Evolutionary conservation across 108 stramenopile genomes (phyloP), one percentile per base, ranked within the genome.

Genomic region (Nitzschia inconspicua): DNA sequence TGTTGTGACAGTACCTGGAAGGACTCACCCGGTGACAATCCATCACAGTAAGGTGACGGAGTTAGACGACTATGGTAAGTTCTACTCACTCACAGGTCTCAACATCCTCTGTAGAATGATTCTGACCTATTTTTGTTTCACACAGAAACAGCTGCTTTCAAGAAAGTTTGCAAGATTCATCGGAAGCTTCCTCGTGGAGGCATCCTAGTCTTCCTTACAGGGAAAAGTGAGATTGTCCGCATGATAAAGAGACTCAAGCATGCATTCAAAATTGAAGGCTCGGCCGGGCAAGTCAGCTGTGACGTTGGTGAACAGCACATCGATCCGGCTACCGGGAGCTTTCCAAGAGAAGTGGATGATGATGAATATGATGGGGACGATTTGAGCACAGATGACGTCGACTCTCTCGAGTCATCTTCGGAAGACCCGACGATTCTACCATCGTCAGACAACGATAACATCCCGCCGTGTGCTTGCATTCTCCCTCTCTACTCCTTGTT

Each of bases 191-290:
- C 96, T 0, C 71, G 64, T 8, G 96, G 96, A 24, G 97, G 93
- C 2, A 87, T 98, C 48, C 86, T 99, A n/a, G 91, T 98, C 0
- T 99, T 99, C 60, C 68, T 99, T 14, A 98, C 98, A 5, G 98
- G 98, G 26, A 93, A 95, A 55, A 72, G 84, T 39, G 98, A 99
- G 73, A 96, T 99, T 43, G 53, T 93, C 47, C 72, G 86, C 31
- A 84, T 90, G 75, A 86, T 91, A 4, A 87, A 82, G 52, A 47
- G 82, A 46, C 76, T 94, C 7, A 60, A 62, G 66, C 55, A 75
- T 40, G 68, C 73, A 60, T 42, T 83, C 42, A 75, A 52, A n/a
- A n/a, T n/a, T n/a, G n/a, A n/a, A n/a, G n/a, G n/a, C n/a, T n/a
- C n/a, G n/a, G n/a, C n/a, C 43, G n/a, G 34, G 80, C 77, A 37